Base-by-base conservation (phyloP, 2,329 filamentous ascomycete genomes). In the Fusarium cicatricum region DNA sequence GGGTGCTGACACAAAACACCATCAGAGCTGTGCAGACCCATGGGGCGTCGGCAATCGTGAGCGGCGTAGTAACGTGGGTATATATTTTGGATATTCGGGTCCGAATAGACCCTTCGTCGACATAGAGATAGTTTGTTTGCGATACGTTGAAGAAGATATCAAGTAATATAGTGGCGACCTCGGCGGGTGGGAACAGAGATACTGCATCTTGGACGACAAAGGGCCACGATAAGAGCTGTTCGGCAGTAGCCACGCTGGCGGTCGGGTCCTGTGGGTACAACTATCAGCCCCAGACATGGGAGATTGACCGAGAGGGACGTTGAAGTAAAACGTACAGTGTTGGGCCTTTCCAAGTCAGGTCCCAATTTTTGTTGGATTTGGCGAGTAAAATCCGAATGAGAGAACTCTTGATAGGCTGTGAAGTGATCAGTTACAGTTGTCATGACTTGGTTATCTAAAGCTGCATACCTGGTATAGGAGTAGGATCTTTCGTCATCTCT, bases 1-100 rank as follows among this genome's bases (percentile, higher is more conserved):
- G 57, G 7, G 54, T 58, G 16, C 57, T 55, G 14, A 58, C 44
- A 2, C 48, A 46, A 34, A 60, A 60, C 14, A 60, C 37, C 57
- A 60, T 60, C 2, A 60, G 41, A 6, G 54, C 45, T 2, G 46
- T 58, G 37, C 57, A 60, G 11, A 60, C 54, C 57, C 57, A 60
- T 14, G 57, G 49, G 1, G 54, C 33, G 11, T 58, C 57, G 1
- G 16, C 38, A 2, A 60, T 58, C 3, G 11, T 40, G 4, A 60
- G 29, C 0, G 39, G 39, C 1, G 28, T 32, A 4, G 28, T 5
- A 3, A 28, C 3, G 2, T 41, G 34, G 10, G 41, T 12, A 12
- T 60, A 60, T 16, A 54, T 58, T 2, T 54, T 26, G 10, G 31
- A 26, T 15, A 60, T 41, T 15, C 44, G 37, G 2, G 15, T 31